Evolutionary conservation across 106 monocot genomes (phyloP), one percentile per base, ranked within the genome.

Genomic region (Dendrobium chrysotoxum): DNA sequence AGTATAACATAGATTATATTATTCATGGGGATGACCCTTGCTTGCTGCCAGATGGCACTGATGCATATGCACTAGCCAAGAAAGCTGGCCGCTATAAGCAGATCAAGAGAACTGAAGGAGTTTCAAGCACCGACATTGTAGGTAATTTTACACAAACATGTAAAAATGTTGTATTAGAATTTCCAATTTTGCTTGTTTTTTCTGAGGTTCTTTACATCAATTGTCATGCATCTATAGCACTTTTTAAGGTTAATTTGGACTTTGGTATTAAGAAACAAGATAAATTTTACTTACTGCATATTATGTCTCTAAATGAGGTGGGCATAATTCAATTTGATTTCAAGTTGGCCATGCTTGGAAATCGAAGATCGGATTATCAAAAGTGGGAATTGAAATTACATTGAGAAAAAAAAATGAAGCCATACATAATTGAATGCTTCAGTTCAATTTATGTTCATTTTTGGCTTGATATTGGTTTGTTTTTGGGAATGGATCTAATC

Each of bases 51-150:
- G 84, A 97, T 90, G 97, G 97, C 74, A 91, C 89, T 76, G 97
- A 97, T 90, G 97, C 97, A 74, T 97, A 97, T 89, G 97, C 94
- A 65, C 90, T 97, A 80, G 97, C 97, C 58, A 97, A 94, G 85
- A 97, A 97, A 83, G 92, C 82, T 77, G 92, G 92, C 26, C 87
- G 89, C 10, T 92, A 89, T 81, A 92, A 92, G 72, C 92, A 92
- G 79, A 92, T 92, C 58, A 92, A 92, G 84, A 87, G 92, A 83
- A 92, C 92, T 44, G 92, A 92, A 83, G 96, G 96, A 75, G 96
- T 96, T 18, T 96, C 96, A 7, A 96, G 93, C 75, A 90, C 90
- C 1, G 88, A 91, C 85, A 91, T 88, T 66, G 88, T 89, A 85
- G 91, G 88, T 91, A 88, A 30, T 76, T 31, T 40, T 35, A 70